Base-by-base conservation (phyloP, 257 asterid genomes). In the Lantana camara region DNA sequence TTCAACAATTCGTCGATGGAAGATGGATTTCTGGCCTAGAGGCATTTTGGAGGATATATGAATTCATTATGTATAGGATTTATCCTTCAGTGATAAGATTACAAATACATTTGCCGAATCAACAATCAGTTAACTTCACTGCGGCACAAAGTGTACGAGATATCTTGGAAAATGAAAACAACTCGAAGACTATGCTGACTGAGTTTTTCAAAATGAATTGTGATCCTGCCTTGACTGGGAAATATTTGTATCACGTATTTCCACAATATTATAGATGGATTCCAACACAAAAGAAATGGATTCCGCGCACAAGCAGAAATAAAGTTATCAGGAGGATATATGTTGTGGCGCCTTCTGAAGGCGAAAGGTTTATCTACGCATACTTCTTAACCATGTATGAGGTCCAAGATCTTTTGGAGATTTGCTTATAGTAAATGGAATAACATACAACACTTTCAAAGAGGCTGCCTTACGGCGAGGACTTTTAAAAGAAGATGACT, bases 331-430 rank as follows among this genome's bases (percentile, higher is more conserved):
- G n/a, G n/a, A n/a, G n/a, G n/a, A n/a, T n/a, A n/a, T n/a, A n/a
- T n/a, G n/a, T n/a, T n/a, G n/a, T n/a, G n/a, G n/a, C n/a, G n/a
- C n/a, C n/a, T n/a, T 70, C 54, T 4, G 76, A 56, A 10, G 72
- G 41, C 0, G 66, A 53, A 15, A 30, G 70, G 2, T 7, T 30
- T n/a, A 44, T 22, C 17, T 63, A 0, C n/a, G 57, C 0, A 9
- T 57, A 7, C 35, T 71, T 1, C 23, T 64, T 3, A 11, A 14
- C 0, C 46, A 71, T 32, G 55, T 71, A 0, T 2, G 15, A 8
- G 46, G 62, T 8, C 66, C 62, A 2, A 56, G 5, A 2, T 57
- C 55, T 5, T 68, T 57, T 46, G 19, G 20, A n/a, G n/a, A n/a
- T n/a, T n/a, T n/a, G n/a, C n/a, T n/a, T n/a, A n/a, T n/a, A n/a